phyloP scores from a whole-genome alignment of 2,329 filamentous ascomycete species.

The Penicillium verrucosum region DNA sequence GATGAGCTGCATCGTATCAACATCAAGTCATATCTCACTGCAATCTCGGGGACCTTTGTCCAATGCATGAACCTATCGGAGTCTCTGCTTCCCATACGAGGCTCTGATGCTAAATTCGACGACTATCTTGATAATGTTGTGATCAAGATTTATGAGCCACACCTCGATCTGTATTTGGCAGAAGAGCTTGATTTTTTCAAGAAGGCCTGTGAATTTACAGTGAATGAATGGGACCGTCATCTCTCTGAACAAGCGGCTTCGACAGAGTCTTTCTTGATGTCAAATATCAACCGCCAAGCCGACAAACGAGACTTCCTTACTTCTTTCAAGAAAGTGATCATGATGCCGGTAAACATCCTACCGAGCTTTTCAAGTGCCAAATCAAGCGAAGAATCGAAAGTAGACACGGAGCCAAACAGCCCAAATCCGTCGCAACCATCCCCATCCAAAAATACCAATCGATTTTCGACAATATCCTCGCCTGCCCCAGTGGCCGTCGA shows the following conservation, averaged over 20 bases:
- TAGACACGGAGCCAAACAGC: slow-evolving; percentile 20
- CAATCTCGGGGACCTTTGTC: slow-evolving; percentile 81
- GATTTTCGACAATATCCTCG: slow-evolving; percentile 39
- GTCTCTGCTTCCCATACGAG: slow-evolving; percentile 64
- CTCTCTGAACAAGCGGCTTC: slow-evolving; percentile 86
- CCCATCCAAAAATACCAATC: slow-evolving; percentile 31
- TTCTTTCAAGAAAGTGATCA: slow-evolving; percentile 97
- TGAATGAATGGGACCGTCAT: slow-evolving; percentile 85
- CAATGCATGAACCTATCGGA: slow-evolving; percentile 76
- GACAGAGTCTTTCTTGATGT: slow-evolving; percentile 93
- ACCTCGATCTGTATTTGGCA: slow-evolving; percentile 87
- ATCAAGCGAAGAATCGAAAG: slow-evolving; percentile 42
- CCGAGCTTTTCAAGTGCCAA: slow-evolving; percentile 66
- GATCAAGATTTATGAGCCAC: slow-evolving; percentile 76
- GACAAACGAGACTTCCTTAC: slow-evolving; percentile 95
- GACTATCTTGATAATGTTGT: slow-evolving; percentile 66
- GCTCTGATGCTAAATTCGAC: slow-evolving; percentile 57
- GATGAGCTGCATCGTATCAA: slow-evolving; percentile 79
- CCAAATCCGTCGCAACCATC: slow-evolving; percentile 18
- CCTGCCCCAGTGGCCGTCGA: slow-evolving; percentile 41
- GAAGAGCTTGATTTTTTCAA: slow-evolving; percentile 89
- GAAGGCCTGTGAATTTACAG: slow-evolving; percentile 69
- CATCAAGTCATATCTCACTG: slow-evolving; percentile 75
- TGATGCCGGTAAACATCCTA: slow-evolving; percentile 95
- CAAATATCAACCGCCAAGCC: slow-evolving; percentile 86